A percentile compares a stretch with the other conserved stretches of the same genome.
These are phyloP conservation scores for Kazachstania psychrophila DNA, from an alignment of 805 yeast species.

Conservation along the genomic window DNA sequence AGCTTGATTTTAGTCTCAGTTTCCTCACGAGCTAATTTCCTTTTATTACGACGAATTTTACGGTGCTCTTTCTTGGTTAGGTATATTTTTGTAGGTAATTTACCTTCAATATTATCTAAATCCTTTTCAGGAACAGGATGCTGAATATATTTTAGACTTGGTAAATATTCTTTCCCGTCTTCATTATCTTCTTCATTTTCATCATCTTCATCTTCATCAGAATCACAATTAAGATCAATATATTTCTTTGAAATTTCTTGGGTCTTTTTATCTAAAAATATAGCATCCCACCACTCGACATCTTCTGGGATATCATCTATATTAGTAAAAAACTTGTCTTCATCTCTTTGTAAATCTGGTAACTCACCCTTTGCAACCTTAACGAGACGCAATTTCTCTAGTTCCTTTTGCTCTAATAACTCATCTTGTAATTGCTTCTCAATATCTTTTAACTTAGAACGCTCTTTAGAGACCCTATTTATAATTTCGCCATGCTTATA, in stretches of 20 bases:
- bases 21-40: conserved; percentile 56
- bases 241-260: conserved; percentile 34
- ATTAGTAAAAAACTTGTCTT: conserved; percentile 39
- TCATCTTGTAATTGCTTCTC: conserved; percentile 26
- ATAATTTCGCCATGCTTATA: conserved; percentile 46
- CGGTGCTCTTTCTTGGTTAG: conserved; percentile 73
- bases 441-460: conserved; percentile 16
- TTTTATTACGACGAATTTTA: conserved; percentile 58
- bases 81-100: conserved; percentile 38
- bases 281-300: conserved; percentile 87
- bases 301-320: conserved; percentile 41
- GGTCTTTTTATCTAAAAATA: conserved; percentile 35
- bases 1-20: conserved; percentile 67
- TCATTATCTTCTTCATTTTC: conserved; percentile 29
- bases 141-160: conserved; percentile 63
- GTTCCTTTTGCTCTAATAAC: not conserved
- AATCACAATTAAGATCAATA: conserved; percentile 12
- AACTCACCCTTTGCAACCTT: conserved; percentile 34
- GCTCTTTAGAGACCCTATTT: conserved; percentile 7
- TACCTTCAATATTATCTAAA: conserved; percentile 32
- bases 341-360: conserved; percentile 48
- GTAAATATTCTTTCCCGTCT: conserved; percentile 20
- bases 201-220: conserved; percentile 16
- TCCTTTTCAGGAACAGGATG: conserved; percentile 67
- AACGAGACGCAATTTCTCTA: conserved; percentile 28